Percentiles rank a stretch among this genome's conserved stretches.
Evolutionary conservation across 345 rosid genomes (phyloP).

Genomic region (Mangifera indica): DNA sequence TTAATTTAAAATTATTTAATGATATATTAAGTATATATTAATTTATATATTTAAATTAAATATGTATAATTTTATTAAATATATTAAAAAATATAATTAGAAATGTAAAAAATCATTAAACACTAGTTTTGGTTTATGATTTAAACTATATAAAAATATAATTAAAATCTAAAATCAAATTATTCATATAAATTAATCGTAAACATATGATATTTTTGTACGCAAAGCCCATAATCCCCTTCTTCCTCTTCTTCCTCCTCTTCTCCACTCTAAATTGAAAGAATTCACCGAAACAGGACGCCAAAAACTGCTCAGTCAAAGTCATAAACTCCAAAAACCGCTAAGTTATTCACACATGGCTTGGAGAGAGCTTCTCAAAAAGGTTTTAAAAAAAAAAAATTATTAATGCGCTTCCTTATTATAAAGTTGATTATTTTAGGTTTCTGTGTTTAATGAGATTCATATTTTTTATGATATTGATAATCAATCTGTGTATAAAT

Average conservation of each 20-base stretch:
- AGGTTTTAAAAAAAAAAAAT: conserved; percentile 41
- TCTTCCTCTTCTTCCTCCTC: background rate
- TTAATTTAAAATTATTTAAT: no score
- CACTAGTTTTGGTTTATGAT: no score
- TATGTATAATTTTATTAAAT: no score
- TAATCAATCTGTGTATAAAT: background rate
- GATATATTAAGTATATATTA: no score
- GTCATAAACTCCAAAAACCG: background rate
- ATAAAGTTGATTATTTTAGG: background rate
- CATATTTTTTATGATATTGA: background rate
- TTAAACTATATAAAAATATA: no score
- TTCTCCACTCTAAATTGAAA: background rate
- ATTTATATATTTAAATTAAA: no score
- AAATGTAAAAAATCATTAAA: no score
- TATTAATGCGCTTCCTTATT: background rate
- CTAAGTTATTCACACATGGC: conserved; percentile 48
- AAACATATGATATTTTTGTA: no score
- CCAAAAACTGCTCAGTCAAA: background rate
- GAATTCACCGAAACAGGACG: background rate
- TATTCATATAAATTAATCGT: no score
- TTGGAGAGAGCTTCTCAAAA: conserved; percentile 41
- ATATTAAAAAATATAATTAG: no score
- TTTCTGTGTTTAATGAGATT: background rate
- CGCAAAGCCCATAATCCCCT: no score
- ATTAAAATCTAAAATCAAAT: no score